Evolutionary conservation across 768 basidiomycete species (phyloP).

Genomic region (Leccinum pellstonianum): DNA sequence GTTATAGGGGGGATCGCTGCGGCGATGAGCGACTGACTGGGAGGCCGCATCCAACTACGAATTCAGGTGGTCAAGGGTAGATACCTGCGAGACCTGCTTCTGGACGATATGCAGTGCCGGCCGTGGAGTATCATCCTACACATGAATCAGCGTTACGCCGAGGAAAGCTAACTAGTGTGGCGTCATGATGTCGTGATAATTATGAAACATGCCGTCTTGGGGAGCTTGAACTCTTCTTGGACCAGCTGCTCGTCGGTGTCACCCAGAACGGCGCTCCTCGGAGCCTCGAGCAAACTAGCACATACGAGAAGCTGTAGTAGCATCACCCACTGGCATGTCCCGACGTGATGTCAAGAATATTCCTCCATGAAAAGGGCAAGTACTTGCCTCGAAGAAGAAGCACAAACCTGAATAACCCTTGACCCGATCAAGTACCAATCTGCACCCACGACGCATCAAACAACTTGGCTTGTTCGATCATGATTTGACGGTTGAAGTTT

Average conservation of each 20-base stretch:
- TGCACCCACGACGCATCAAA: background rate
- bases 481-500: background rate
- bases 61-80: slow-evolving; percentile 65
- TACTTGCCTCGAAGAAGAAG: slow-evolving; percentile 1
- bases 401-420: background rate
- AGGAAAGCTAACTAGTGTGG: background rate
- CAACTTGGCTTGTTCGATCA: background rate
- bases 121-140: slow-evolving; percentile 52
- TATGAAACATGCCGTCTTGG: slow-evolving; percentile 45
- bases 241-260: slow-evolving; percentile 23
- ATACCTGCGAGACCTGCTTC: slow-evolving; percentile 49
- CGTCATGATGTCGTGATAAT: slow-evolving; percentile 40
- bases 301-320: slow-evolving; percentile 1
- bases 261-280: background rate
- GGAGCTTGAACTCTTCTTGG: slow-evolving; percentile 43
- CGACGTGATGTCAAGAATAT: background rate
- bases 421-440: background rate
- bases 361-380: background rate
- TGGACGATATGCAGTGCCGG: slow-evolving; percentile 57
- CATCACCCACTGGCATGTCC: background rate
- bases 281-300: background rate
- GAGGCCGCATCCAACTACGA: slow-evolving; percentile 59
- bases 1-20: slow-evolving; percentile 61
- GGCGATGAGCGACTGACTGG: slow-evolving; percentile 58
- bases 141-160: background rate